Evolutionary conservation across 1,139 yeast species (phyloP).

Genomic region (Pichia sp.): DNA sequence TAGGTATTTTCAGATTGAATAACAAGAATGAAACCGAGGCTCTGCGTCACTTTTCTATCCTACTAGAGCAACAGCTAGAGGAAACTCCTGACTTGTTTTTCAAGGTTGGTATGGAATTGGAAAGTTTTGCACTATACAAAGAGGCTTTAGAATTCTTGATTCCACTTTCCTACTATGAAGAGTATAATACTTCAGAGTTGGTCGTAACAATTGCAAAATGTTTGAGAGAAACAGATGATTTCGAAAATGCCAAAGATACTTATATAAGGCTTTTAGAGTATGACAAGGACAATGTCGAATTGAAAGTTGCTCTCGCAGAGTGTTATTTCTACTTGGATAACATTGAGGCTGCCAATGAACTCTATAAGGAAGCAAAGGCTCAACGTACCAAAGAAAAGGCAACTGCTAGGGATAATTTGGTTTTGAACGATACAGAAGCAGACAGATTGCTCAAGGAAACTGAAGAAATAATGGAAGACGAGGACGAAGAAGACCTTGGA

Average conservation of each 20-base stretch:
- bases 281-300: constrained; percentile 66
- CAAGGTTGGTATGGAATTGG: constrained; percentile 73
- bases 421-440: not conserved
- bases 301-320: constrained; percentile 77
- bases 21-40: constrained; percentile 68
- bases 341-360: constrained; percentile 52
- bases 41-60: constrained; percentile 56
- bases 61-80: constrained; percentile 53
- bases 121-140: constrained; percentile 59
- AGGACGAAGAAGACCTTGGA: constrained; percentile 23
- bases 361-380: constrained; percentile 48
- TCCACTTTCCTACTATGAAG: constrained; percentile 50
- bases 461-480: constrained; percentile 12
- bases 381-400: constrained; percentile 33
- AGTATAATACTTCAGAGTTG: constrained; percentile 47
- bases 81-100: constrained; percentile 68
- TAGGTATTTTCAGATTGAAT: constrained; percentile 70
- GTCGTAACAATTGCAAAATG: constrained; percentile 71
- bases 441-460: constrained; percentile 9
- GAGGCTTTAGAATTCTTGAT: constrained; percentile 68
- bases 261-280: constrained; percentile 52
- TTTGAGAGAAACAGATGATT: constrained; percentile 66
- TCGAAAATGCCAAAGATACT: constrained; percentile 62
- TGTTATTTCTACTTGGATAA: constrained; percentile 71
- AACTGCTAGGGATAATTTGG: constrained; percentile 29